These are phyloP conservation scores for Cotoneaster glaucophyllus DNA, from an alignment of 306 rosid species.

Conservation along the genomic window DNA sequence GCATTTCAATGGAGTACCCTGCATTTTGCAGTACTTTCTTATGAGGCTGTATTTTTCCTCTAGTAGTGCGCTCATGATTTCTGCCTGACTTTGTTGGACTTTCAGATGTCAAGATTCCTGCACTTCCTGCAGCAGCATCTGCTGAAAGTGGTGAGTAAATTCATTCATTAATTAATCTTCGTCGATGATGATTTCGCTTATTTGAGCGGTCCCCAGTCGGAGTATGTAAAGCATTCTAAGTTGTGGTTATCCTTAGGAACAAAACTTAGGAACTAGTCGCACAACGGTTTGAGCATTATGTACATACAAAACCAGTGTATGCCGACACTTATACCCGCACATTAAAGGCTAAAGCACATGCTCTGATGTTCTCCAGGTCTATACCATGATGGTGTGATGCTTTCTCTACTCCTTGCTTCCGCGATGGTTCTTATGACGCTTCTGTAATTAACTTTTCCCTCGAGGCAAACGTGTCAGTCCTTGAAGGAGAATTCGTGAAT, in stretches of 20 bases:
- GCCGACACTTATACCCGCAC: too few species aligned
- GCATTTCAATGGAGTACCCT: background rate
- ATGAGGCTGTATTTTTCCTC: background rate
- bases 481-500: slow-evolving; percentile 6
- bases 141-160: slow-evolving; percentile 50
- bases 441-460: slow-evolving; percentile 15
- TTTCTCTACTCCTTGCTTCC: slow-evolving; percentile 36
- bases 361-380: slow-evolving; percentile 49
- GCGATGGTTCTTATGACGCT: slow-evolving; percentile 35
- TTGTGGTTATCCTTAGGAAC: background rate
- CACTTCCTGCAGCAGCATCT: slow-evolving; percentile 95
- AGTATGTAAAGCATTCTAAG: background rate
- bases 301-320: background rate
- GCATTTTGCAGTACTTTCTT: background rate
- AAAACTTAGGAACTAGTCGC: background rate
- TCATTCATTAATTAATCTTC: background rate
- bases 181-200: background rate
- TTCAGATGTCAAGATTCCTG: slow-evolving; percentile 89
- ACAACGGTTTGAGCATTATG: background rate
- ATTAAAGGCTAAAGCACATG: too few species aligned
- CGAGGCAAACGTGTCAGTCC: slow-evolving; percentile 20
- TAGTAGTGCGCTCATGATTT: background rate
- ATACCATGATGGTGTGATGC: slow-evolving; percentile 20
- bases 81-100: slow-evolving; percentile 15
- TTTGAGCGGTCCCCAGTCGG: background rate